phyloP scores from a whole-genome alignment of 805 yeast species.

The Candida quercuum region DNA sequence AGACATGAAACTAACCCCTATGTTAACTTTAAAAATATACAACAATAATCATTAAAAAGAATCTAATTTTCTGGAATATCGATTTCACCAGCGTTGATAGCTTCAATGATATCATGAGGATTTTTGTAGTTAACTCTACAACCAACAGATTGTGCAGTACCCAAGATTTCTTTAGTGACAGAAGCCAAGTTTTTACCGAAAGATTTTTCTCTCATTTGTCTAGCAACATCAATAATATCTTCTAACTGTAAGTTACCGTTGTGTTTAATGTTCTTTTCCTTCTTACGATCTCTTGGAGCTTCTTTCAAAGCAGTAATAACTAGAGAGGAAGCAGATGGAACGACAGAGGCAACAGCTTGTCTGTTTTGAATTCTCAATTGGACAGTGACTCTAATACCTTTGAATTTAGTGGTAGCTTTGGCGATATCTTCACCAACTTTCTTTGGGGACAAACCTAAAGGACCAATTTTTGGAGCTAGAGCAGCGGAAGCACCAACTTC shows the following conservation, averaged over 20 bases:
- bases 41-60: conserved; percentile 12
- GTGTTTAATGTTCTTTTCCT: conserved; percentile 99
- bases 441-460: conserved; percentile 99
- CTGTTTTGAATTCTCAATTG: conserved; percentile 99
- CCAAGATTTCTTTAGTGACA: conserved; percentile 97
- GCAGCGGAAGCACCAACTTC: conserved; percentile 99
- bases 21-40: conserved; percentile 17
- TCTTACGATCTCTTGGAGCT: conserved; percentile 99
- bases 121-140: conserved; percentile 99
- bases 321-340: conserved; percentile 98
- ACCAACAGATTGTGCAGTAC: conserved; percentile 99
- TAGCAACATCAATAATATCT: conserved; percentile 95
- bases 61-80: conserved; percentile 79
- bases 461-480: conserved; percentile 99
- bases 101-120: conserved; percentile 98
- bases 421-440: conserved; percentile 99
- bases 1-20: conserved; percentile 12
- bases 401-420: conserved; percentile 98
- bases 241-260: conserved; percentile 97
- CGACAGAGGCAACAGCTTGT: conserved; percentile 98
- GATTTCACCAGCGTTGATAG: conserved; percentile 97
- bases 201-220: conserved; percentile 95
- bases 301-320: conserved; percentile 99
- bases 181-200: conserved; percentile 97
- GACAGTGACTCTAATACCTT: conserved; percentile 99